phyloP scores from a whole-genome alignment of 306 rosid genomes.

The Luffa aegyptiaca region DNA sequence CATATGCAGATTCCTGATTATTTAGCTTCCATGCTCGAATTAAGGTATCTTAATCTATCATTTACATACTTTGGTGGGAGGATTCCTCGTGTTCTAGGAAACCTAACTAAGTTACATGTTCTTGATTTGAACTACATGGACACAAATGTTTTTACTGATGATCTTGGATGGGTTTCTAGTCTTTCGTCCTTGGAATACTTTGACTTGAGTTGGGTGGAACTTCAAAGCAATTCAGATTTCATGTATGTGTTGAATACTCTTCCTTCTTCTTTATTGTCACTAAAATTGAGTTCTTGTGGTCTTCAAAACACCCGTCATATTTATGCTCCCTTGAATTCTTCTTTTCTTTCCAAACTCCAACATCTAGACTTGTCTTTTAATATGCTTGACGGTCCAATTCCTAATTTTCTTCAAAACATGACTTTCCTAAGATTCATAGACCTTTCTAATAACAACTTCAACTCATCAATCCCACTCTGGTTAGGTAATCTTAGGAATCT shows the following conservation, averaged over 20 bases:
- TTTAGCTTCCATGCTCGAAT: neutral
- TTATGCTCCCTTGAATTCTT: neutral
- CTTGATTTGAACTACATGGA: neutral
- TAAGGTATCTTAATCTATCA: conserved; percentile 6
- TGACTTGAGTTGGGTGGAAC: conserved; percentile 12
- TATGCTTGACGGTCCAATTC: neutral
- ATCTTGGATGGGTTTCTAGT: conserved; percentile 16
- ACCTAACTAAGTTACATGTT: neutral
- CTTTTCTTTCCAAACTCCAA: neutral
- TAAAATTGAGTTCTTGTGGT: conserved; percentile 3
- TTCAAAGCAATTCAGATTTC: conserved; percentile 8
- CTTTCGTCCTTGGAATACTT: conserved; percentile 10
- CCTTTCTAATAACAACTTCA: neutral
- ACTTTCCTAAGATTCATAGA: neutral
- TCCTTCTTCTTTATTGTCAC: neutral
- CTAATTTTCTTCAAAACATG: neutral
- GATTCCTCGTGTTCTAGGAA: neutral
- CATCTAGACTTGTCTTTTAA: neutral
- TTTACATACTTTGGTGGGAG: neutral
- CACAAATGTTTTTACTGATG: neutral
- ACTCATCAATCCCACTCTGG: neutral
- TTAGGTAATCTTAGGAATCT: neutral
- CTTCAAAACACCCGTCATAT: neutral
- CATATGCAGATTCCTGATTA: no score
- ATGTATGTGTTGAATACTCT: neutral